Conservation (phyloP, 305 asterid species). For the Solanum hybrid region DNA sequence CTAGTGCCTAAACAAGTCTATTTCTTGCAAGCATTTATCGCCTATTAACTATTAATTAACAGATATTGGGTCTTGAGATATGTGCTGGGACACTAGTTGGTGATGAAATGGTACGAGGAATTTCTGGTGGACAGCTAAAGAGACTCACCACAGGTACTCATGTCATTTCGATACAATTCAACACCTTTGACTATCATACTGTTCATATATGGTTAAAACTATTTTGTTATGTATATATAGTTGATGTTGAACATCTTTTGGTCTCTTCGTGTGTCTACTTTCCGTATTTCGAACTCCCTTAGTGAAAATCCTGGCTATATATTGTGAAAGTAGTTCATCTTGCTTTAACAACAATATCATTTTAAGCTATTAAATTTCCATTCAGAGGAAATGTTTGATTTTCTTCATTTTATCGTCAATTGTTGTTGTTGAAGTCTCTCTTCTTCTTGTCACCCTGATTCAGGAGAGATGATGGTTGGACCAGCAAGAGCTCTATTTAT, state of each 20-base stretch:
- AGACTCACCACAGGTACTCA: constrained; percentile 72
- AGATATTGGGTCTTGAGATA: constrained; percentile 90
- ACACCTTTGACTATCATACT: background rate
- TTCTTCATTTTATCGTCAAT: background rate
- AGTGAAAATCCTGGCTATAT: background rate
- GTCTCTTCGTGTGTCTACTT: background rate
- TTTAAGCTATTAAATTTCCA: background rate
- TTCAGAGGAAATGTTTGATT: background rate
- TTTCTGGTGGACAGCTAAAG: constrained; percentile 92
- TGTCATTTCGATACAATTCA: background rate
- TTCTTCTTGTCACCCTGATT: background rate
- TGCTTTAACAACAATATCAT: background rate
- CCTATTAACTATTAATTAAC: background rate
- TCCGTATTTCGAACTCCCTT: background rate
- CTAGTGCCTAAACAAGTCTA: background rate
- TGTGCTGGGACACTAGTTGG: constrained; percentile 90
- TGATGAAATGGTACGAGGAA: constrained; percentile 82
- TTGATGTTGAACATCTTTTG: background rate
- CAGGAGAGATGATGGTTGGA: constrained; percentile 88
- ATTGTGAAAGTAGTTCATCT: background rate
- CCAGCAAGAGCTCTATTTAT: constrained; percentile 69
- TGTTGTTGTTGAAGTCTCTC: background rate
- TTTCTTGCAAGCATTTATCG: background rate
- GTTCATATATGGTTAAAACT: background rate
- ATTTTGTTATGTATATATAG: background rate